Percentiles rank a stretch among this genome's conserved stretches.
Conservation (phyloP, 148 eudicot species). For the Rhododendron williamsianum region DNA sequence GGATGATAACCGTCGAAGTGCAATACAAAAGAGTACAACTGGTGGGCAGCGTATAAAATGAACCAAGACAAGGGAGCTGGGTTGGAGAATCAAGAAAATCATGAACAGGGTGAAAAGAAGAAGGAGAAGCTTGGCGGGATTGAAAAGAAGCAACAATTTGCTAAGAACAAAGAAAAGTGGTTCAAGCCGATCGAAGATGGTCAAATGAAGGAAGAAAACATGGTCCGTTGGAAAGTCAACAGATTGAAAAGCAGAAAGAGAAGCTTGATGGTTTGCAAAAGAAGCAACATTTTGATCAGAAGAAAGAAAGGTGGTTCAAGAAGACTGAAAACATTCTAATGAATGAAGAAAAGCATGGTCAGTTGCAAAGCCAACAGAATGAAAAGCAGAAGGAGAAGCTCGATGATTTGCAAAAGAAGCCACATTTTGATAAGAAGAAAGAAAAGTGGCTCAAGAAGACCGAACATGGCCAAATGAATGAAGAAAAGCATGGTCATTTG, state of each 20-base stretch:
- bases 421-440: neutral
- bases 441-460: neutral
- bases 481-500: slow-evolving; percentile 14
- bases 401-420: neutral
- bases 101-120: neutral
- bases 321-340: neutral
- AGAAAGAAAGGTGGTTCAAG: neutral
- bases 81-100: neutral
- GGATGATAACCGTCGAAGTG: neutral
- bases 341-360: slow-evolving; percentile 15
- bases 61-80: neutral
- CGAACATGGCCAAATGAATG: slow-evolving; percentile 4
- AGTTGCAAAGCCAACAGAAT: neutral
- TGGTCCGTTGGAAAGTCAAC: neutral
- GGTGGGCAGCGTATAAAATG: neutral
- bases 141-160: neutral
- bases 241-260: neutral
- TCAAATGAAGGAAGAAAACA: neutral
- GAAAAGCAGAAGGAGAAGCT: neutral
- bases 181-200: neutral
- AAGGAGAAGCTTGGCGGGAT: neutral
- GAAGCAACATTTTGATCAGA: neutral
- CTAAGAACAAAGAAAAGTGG: neutral
- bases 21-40: neutral
- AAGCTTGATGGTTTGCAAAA: neutral